A percentile compares a stretch with the other conserved stretches of the same genome.
Evolutionary conservation across 2,329 filamentous ascomycete species (phyloP).

Genomic region (Hypoxylon sp.): DNA sequence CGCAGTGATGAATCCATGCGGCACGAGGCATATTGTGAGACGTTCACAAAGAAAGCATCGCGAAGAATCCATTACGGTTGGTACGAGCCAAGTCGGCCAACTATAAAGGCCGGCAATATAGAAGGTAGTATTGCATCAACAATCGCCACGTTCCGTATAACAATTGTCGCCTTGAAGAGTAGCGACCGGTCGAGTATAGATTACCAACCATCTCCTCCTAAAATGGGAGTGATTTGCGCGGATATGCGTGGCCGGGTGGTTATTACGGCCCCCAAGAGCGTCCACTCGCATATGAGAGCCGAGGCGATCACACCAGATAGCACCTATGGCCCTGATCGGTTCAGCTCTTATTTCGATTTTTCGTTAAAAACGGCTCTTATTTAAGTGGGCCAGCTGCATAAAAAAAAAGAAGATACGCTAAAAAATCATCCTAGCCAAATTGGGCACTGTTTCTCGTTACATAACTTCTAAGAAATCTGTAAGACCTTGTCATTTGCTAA

Average conservation of each 20-base stretch:
- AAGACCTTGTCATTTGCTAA: no score
- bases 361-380: no score
- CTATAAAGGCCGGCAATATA: background rate
- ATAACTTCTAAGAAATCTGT: no score
- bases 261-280: constrained; percentile 13
- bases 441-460: no score
- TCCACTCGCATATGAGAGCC: constrained; percentile 1
- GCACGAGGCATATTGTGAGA: constrained; percentile 16
- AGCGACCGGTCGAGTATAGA: constrained; percentile 24
- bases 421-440: no score
- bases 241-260: constrained; percentile 10
- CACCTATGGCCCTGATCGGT: no score
- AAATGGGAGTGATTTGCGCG: constrained; percentile 20
- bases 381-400: no score
- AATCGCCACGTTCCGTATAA: constrained; percentile 39
- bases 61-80: constrained; percentile 32
- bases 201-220: constrained; percentile 14
- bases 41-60: constrained; percentile 19
- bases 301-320: constrained; percentile 5
- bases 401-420: no score
- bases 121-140: constrained; percentile 25
- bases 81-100: background rate
- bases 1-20: constrained; percentile 18
- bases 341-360: no score
- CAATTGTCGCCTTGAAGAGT: constrained; percentile 17